phyloP scores from a whole-genome alignment of 441 rosid species.

The Dalechampia spathulata region DNA sequence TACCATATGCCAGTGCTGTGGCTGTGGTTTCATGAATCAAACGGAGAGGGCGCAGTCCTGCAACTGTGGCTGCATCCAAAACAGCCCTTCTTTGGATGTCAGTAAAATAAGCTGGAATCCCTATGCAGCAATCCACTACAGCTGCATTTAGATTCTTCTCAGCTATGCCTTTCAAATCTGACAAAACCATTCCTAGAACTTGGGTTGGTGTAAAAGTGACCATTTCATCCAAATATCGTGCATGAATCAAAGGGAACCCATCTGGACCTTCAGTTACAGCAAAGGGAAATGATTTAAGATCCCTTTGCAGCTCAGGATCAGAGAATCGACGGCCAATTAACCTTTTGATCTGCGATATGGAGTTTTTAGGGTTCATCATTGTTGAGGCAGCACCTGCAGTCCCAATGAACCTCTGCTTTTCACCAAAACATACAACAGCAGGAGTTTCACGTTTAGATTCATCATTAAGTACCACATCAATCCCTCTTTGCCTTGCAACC shows the following conservation, averaged over 20 bases:
- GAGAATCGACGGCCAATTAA: constrained; percentile 75
- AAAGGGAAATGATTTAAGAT: constrained; percentile 69
- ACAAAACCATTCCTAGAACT: constrained; percentile 80
- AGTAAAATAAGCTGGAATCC: constrained; percentile 90
- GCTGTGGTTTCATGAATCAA: constrained; percentile 91
- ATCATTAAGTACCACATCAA: constrained; percentile 94
- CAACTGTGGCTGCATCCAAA: constrained; percentile 89
- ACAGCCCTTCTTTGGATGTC: constrained; percentile 95
- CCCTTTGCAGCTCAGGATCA: constrained; percentile 93
- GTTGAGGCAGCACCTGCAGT: constrained; percentile 98
- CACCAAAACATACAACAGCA: constrained; percentile 91
- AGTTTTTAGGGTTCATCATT: constrained; percentile 92
- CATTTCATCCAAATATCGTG: constrained; percentile 69
- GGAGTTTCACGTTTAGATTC: constrained; percentile 99
- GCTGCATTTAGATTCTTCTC: constrained; percentile 79
- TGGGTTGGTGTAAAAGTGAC: constrained; percentile 83
- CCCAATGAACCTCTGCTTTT: constrained; percentile 95
- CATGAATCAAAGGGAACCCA: constrained; percentile 85
- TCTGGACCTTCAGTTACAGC: constrained; percentile 71
- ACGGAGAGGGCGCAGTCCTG: constrained; percentile 83
- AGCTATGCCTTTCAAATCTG: constrained; percentile 77
- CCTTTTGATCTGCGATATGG: constrained; percentile 86
- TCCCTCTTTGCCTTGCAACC: constrained; percentile 94
- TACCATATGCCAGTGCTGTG: constrained; percentile 95
- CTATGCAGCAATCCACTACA: constrained; percentile 93